These are phyloP conservation scores for Ophiostoma sp. DNA, from an alignment of 2,329 filamentous ascomycete genomes.

Conservation along the genomic window DNA sequence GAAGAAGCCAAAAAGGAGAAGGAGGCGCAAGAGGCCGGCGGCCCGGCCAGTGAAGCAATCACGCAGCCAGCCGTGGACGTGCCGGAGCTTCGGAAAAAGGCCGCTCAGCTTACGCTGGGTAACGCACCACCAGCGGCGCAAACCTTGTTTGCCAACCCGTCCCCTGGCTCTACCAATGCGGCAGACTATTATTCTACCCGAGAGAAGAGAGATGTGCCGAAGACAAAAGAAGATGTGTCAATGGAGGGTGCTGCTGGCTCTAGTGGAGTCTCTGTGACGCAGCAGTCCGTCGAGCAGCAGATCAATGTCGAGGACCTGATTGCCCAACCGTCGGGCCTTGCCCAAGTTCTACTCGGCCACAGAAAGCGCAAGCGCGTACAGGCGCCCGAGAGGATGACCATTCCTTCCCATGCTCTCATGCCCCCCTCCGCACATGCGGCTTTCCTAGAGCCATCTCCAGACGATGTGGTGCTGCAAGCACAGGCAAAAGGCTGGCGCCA, in stretches of 20 bases:
- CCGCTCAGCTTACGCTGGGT: conserved; percentile 23
- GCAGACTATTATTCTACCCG: background rate
- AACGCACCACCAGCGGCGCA: background rate
- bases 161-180: too few relatives aligned
- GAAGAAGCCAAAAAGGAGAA: conserved; percentile 49
- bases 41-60: background rate
- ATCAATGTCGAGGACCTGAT: conserved; percentile 20
- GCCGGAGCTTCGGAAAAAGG: conserved; percentile 30
- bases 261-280: background rate
- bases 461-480: conserved; percentile 80
- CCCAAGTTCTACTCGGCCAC: conserved; percentile 47
- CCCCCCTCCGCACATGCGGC: conserved; percentile 44
- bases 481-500: conserved; percentile 80
- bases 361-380: conserved; percentile 26
- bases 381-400: conserved; percentile 1
- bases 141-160: too few relatives aligned
- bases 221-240: background rate
- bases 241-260: background rate
- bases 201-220: background rate
- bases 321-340: conserved; percentile 51
- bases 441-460: conserved; percentile 83
- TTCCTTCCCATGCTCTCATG: conserved; percentile 3
- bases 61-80: conserved; percentile 19
- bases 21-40: conserved; percentile 25
- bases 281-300: background rate